Conservation (phyloP, 352 stramenopile species). For the Pythium sp. region DNA sequence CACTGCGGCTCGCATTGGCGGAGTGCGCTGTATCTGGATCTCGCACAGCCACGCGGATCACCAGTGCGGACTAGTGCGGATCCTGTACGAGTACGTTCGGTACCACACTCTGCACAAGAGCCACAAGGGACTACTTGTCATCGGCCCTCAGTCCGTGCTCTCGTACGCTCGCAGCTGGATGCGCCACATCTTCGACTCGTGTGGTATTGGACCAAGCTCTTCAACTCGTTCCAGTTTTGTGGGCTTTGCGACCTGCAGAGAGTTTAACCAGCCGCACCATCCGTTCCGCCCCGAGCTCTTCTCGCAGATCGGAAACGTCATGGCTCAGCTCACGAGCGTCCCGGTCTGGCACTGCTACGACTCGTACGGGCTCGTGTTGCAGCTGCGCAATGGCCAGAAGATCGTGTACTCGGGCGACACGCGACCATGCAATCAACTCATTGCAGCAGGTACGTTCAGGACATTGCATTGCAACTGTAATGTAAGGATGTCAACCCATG, state of each 20-base stretch:
- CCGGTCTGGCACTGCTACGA: conserved; percentile 82
- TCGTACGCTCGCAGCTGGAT: conserved; percentile 57
- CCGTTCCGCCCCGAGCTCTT: conserved; percentile 28
- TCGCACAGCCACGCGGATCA: conserved; percentile 97
- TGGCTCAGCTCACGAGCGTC: conserved; percentile 51
- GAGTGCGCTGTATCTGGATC: conserved; percentile 93
- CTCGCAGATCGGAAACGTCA: conserved; percentile 24
- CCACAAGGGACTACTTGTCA: conserved; percentile 31
- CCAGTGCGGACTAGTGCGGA: conserved; percentile 92
- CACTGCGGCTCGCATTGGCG: conserved; percentile 36
- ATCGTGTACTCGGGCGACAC: conserved; percentile 94
- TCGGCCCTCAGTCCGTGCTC: conserved; percentile 55
- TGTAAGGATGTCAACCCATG: background rate
- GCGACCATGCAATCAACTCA: conserved; percentile 80
- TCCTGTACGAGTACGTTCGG: conserved; percentile 71
- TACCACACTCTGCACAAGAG: conserved; percentile 17
- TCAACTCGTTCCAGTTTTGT: conserved; percentile 14
- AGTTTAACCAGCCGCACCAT: conserved; percentile 46
- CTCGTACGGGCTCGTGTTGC: conserved; percentile 70
- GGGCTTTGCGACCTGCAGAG: conserved; percentile 38
- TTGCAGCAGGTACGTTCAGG: conserved; percentile 23
- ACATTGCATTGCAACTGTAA: background rate
- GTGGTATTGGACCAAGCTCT: background rate
- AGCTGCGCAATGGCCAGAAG: conserved; percentile 42
- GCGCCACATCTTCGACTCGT: conserved; percentile 15